Evolutionary conservation across 139 green algal genomes (phyloP).

Genomic region (Volvox reticuliferus): DNA sequence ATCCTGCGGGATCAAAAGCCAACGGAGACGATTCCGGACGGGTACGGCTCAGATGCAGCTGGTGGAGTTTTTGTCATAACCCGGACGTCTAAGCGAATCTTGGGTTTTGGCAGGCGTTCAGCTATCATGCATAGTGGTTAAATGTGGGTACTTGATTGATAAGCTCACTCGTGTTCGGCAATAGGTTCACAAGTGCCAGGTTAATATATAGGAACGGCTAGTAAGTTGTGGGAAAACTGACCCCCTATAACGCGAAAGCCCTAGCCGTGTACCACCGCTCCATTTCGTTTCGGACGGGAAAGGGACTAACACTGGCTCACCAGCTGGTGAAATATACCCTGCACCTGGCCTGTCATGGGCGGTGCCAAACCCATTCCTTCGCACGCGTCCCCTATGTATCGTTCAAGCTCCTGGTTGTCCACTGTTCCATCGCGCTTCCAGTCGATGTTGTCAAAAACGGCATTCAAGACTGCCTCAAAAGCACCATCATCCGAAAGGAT

Average conservation of each 20-base stretch:
- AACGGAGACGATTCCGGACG: too few relatives aligned
- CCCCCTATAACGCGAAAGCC: neutral
- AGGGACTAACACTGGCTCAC: neutral
- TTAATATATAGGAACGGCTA: neutral
- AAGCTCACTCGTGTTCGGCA: too few relatives aligned
- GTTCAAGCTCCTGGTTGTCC: constrained; percentile 5
- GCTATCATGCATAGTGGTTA: neutral
- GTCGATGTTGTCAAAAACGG: constrained; percentile 16
- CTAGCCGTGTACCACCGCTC: too few relatives aligned
- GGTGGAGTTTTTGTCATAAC: neutral
- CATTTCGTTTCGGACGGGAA: neutral
- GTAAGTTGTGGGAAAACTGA: neutral
- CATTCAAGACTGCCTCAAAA: constrained; percentile 20
- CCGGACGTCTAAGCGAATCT: too few relatives aligned
- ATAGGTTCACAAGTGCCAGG: neutral
- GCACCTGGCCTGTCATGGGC: neutral
- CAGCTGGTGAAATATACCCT: constrained; percentile 23
- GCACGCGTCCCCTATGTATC: constrained; percentile 18
- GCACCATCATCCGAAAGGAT: constrained; percentile 16
- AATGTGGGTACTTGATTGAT: neutral
- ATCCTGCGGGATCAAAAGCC: neutral
- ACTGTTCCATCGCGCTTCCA: neutral
- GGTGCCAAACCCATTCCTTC: neutral
- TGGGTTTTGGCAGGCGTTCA: neutral
- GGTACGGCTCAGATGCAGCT: neutral